These are phyloP conservation scores for Starmerella gropengiesseri DNA, from an alignment of 805 yeast genomes.

Conservation along the genomic window DNA sequence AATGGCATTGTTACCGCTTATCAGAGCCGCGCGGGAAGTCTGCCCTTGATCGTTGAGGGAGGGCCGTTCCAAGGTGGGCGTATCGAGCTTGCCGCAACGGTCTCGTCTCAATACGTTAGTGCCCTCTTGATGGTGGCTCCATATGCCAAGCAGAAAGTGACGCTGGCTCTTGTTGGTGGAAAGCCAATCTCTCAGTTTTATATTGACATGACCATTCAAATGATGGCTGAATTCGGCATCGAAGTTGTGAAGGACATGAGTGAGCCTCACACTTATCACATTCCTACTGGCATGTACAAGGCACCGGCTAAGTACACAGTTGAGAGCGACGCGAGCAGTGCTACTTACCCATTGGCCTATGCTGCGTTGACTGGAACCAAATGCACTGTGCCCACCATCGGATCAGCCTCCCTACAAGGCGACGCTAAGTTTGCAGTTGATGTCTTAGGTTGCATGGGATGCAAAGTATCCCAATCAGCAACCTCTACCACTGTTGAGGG, in stretches of 20 bases:
- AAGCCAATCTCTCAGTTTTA: slow-evolving; percentile 93
- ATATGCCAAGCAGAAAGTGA: slow-evolving; percentile 78
- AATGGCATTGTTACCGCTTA: slow-evolving; percentile 73
- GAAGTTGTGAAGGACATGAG: slow-evolving; percentile 55
- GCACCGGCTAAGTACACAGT: slow-evolving; percentile 80
- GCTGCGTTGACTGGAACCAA: slow-evolving; percentile 94
- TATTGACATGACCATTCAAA: slow-evolving; percentile 91
- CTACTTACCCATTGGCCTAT: slow-evolving; percentile 93
- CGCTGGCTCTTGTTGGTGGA: slow-evolving; percentile 83
- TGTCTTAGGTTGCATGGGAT: slow-evolving; percentile 91
- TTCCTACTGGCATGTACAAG: slow-evolving; percentile 70
- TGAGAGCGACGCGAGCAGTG: slow-evolving; percentile 95
- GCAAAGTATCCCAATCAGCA: slow-evolving; percentile 69
- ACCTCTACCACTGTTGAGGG: slow-evolving; percentile 88
- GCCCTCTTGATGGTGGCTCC: slow-evolving; percentile 97
- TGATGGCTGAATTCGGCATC: slow-evolving; percentile 89
- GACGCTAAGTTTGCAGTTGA: slow-evolving; percentile 94
- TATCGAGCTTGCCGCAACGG: slow-evolving; percentile 88
- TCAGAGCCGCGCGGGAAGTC: slow-evolving; percentile 63
- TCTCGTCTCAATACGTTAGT: slow-evolving; percentile 94
- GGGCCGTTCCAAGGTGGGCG: slow-evolving; percentile 75
- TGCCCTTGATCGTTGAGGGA: slow-evolving; percentile 55
- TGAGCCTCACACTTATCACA: slow-evolving; percentile 76
- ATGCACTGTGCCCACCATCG: slow-evolving; percentile 89
- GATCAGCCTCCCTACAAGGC: slow-evolving; percentile 84